Percentiles rank a stretch among this genome's conserved stretches.
Evolutionary conservation across 1,139 yeast species (phyloP).

Genomic region (Geotrichum restrictum): DNA sequence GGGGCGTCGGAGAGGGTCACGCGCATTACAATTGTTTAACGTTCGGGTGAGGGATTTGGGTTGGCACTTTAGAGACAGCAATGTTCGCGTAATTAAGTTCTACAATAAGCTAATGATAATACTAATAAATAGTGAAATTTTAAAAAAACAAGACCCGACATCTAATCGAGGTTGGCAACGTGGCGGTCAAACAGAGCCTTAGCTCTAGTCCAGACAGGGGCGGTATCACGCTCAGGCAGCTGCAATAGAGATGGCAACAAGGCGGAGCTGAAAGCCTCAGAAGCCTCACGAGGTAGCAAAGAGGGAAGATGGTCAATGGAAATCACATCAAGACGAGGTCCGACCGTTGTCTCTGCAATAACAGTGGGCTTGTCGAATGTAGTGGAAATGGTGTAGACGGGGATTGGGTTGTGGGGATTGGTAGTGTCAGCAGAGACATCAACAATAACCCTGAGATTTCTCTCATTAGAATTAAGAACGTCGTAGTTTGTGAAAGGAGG

Average conservation of each 20-base stretch:
- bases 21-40: too few relatives aligned
- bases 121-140: not conserved
- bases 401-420: constrained; percentile 95
- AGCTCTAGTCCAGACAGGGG: constrained; percentile 92
- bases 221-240: constrained; percentile 71
- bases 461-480: constrained; percentile 55
- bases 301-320: constrained; percentile 98
- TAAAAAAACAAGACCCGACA: not conserved
- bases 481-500: constrained; percentile 82
- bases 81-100: too few relatives aligned
- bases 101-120: too few relatives aligned
- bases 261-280: constrained; percentile 83
- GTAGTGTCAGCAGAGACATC: constrained; percentile 99
- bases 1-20: too few relatives aligned
- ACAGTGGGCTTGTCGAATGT: constrained; percentile 90
- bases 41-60: too few relatives aligned
- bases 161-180: constrained; percentile 43
- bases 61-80: too few relatives aligned
- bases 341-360: constrained; percentile 65
- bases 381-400: constrained; percentile 85
- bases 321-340: constrained; percentile 75
- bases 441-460: constrained; percentile 86
- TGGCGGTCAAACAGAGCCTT: constrained; percentile 77
- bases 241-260: constrained; percentile 82
- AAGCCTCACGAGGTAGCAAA: constrained; percentile 91